phyloP scores from a whole-genome alignment of 2,329 filamentous ascomycete species.

The Phialophora verrucosa region DNA sequence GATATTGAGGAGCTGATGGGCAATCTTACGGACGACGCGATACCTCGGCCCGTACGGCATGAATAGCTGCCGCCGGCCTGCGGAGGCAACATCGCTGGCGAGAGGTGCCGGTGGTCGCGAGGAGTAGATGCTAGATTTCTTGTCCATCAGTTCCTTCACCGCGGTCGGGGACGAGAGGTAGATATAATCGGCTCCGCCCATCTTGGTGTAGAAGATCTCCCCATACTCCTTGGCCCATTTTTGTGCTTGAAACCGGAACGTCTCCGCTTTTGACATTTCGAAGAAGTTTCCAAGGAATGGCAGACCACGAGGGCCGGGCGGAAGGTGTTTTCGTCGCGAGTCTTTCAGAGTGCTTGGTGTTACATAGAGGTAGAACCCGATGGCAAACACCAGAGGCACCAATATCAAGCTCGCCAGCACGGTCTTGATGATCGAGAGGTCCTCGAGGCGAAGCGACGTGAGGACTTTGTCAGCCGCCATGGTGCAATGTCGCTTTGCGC shows the following conservation, averaged over 20 bases:
- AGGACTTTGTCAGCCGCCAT: slow-evolving; percentile 1
- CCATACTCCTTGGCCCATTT: slow-evolving; percentile 47
- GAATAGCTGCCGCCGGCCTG: slow-evolving; percentile 53
- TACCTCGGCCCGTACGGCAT: slow-evolving; percentile 58
- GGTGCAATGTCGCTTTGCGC: slow-evolving; percentile 3
- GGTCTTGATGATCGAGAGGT: slow-evolving; percentile 39
- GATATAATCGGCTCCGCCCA: slow-evolving; percentile 44
- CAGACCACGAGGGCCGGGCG: slow-evolving; percentile 32
- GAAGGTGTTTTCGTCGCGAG: slow-evolving; percentile 30
- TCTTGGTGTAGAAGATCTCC: slow-evolving; percentile 44
- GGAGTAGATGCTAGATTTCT: slow-evolving; percentile 48
- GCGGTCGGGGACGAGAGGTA: slow-evolving; percentile 57
- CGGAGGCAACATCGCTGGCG: slow-evolving; percentile 42
- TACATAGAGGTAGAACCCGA: slow-evolving; percentile 32
- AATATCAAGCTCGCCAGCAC: slow-evolving; percentile 42
- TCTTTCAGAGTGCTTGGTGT: slow-evolving; percentile 39
- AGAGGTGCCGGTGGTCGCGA: slow-evolving; percentile 44
- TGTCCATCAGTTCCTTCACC: slow-evolving; percentile 60
- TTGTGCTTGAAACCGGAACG: slow-evolving; percentile 41
- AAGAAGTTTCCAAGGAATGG: slow-evolving; percentile 35
- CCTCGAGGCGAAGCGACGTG: slow-evolving; percentile 28
- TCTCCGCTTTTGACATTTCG: slow-evolving; percentile 38
- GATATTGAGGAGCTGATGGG: slow-evolving; percentile 54
- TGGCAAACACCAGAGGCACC: slow-evolving; percentile 41
- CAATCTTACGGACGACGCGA: slow-evolving; percentile 51